Conservation (phyloP, 352 stramenopile species). For the Phytophthora idaei region DNA sequence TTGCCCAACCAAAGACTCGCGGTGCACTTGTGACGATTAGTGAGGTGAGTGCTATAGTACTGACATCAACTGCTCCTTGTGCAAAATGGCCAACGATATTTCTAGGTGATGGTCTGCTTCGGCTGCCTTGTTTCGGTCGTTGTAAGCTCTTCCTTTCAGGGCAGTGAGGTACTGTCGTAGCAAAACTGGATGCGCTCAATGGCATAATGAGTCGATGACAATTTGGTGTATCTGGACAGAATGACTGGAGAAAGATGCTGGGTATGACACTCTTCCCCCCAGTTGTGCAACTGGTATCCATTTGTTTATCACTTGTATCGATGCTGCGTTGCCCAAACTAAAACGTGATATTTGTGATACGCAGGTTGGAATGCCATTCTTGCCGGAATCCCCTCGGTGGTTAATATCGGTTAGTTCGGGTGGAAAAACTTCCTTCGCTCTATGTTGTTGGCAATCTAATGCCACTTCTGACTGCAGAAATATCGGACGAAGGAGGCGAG, state of each 20-base stretch:
- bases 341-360: neutral
- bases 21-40: conserved; percentile 67
- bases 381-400: conserved; percentile 74
- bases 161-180: conserved; percentile 25
- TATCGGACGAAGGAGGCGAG: conserved; percentile 53
- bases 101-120: conserved; percentile 74
- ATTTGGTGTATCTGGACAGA: conserved; percentile 19
- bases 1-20: conserved; percentile 58
- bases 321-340: neutral
- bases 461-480: conserved; percentile 35
- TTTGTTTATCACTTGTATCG: neutral
- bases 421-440: neutral
- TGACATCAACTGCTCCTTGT: neutral
- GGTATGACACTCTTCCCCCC: conserved; percentile 65
- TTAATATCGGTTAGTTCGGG: conserved; percentile 49
- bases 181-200: neutral
- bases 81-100: neutral
- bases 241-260: conserved; percentile 73
- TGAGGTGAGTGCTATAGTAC: conserved; percentile 38
- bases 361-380: conserved; percentile 68
- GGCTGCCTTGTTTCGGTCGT: conserved; percentile 71
- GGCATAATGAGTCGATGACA: neutral
- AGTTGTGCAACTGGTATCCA: conserved; percentile 59
- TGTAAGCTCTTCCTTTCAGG: conserved; percentile 49
- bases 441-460: neutral